These are phyloP conservation scores for Aspergillaceae sp. DNA, from an alignment of 2,329 filamentous ascomycete species.

Conservation along the genomic window DNA sequence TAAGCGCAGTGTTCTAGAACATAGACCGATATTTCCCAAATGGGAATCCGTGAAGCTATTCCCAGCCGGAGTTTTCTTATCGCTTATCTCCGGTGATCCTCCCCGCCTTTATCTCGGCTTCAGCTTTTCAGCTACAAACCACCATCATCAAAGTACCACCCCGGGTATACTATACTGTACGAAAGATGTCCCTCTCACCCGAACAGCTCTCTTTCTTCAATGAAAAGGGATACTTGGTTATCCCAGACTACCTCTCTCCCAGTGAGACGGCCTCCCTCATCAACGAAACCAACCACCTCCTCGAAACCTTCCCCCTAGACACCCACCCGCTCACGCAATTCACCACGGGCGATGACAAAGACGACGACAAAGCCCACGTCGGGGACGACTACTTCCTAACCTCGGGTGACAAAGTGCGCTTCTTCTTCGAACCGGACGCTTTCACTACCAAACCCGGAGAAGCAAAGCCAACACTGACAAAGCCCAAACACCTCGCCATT, in stretches of 20 bases:
- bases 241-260: slow-evolving; percentile 65
- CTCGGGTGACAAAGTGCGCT: slow-evolving; percentile 84
- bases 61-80: not conserved
- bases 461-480: slow-evolving; percentile 53
- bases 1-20: not conserved
- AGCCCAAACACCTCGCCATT: slow-evolving; percentile 75
- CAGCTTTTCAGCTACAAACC: not conserved
- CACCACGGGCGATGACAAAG: slow-evolving; percentile 63
- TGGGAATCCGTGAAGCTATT: not conserved
- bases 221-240: slow-evolving; percentile 79
- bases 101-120: slow-evolving; percentile 12
- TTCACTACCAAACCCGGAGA: slow-evolving; percentile 45
- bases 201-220: slow-evolving; percentile 65
- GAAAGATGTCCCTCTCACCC: slow-evolving; percentile 47
- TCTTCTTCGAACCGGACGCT: slow-evolving; percentile 96
- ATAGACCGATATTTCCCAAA: not conserved
- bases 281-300: slow-evolving; percentile 63
- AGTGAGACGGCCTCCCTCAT: slow-evolving; percentile 61
- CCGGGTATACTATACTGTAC: not conserved
- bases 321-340: slow-evolving; percentile 91
- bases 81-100: slow-evolving; percentile 11
- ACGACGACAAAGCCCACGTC: slow-evolving; percentile 56
- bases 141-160: not conserved
- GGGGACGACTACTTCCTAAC: slow-evolving; percentile 90
- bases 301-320: slow-evolving; percentile 66